Evolutionary conservation across 169 alveolate genomes (phyloP).

Genomic region (Plasmodium sp.): DNA sequence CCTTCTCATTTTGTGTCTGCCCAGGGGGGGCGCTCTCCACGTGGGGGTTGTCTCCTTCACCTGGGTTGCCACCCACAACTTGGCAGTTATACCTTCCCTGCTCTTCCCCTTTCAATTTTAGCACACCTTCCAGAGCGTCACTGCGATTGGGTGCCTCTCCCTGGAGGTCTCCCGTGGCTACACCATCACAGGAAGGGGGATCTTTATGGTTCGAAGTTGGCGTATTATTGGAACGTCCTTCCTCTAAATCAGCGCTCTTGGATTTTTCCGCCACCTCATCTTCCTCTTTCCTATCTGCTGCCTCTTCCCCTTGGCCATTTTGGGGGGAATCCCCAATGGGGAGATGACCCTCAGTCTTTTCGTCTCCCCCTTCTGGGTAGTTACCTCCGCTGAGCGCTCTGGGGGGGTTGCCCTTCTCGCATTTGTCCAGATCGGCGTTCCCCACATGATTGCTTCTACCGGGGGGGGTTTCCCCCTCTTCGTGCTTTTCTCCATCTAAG

Average conservation of each 20-base stretch:
- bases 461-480: too few species aligned
- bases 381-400: neutral
- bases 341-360: neutral
- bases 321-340: neutral
- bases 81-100: neutral
- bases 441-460: neutral
- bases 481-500: neutral
- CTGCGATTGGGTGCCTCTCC: neutral
- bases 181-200: neutral
- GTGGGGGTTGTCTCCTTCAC: neutral
- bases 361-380: neutral
- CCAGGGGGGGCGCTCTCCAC: neutral
- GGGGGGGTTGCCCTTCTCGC: neutral
- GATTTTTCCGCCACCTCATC: neutral
- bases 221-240: neutral
- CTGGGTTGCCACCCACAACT: neutral
- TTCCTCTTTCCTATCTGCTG: neutral
- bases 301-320: neutral
- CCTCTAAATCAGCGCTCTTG: neutral
- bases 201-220: neutral
- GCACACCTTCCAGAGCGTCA: neutral
- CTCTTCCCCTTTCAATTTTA: neutral
- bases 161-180: neutral
- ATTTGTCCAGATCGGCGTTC: neutral
- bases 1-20: neutral